Evolutionary conservation across 257 asterid genomes (phyloP).

Genomic region (Fraxinus quadrangulata): DNA sequence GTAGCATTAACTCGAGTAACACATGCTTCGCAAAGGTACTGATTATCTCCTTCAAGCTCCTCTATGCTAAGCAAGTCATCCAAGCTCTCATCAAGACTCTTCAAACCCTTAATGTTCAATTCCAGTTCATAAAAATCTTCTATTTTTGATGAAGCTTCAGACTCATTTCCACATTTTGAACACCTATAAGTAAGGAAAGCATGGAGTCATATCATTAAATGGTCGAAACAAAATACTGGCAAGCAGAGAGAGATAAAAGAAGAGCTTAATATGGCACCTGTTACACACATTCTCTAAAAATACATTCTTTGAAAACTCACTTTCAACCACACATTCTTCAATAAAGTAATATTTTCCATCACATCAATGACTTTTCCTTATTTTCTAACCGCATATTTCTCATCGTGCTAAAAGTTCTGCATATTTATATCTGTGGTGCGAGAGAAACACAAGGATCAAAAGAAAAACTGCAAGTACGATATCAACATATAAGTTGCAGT

Average conservation of each 20-base stretch:
- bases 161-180: conserved; percentile 88
- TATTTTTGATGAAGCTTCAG: conserved; percentile 87
- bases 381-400: too few species aligned
- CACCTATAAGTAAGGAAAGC: conserved; percentile 53
- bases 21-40: conserved; percentile 82
- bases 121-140: conserved; percentile 97
- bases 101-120: conserved; percentile 91
- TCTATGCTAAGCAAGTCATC: conserved; percentile 87
- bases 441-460: background rate
- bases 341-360: too few species aligned
- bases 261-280: background rate
- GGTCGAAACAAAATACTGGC: conserved; percentile 11
- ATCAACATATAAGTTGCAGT: conserved; percentile 13
- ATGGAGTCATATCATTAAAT: conserved; percentile 15
- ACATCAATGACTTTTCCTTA: too few species aligned
- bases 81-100: conserved; percentile 82
- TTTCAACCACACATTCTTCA: too few species aligned
- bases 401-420: background rate
- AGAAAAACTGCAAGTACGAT: conserved; percentile 3
- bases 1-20: conserved; percentile 90
- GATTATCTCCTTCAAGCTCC: conserved; percentile 96
- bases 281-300: too few species aligned
- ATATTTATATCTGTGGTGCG: background rate
- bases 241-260: conserved; percentile 5
- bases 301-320: too few species aligned